Percentiles rank a stretch among this genome's conserved stretches.
Conservation (phyloP, 2,329 filamentous ascomycete species). For the Zymoseptoria pseudotritici region DNA sequence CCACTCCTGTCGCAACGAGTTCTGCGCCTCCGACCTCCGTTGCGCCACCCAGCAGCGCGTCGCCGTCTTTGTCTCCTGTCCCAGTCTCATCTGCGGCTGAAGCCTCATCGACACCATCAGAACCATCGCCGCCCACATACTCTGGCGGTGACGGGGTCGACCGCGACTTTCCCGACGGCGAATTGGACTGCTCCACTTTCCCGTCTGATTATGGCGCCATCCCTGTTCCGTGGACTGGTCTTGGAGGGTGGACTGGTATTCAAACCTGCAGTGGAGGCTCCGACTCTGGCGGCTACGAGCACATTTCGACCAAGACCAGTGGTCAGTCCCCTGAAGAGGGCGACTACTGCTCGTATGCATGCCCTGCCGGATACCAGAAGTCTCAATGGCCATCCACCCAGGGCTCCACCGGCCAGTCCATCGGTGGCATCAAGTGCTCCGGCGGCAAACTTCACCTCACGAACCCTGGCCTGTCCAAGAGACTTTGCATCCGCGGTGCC, state of each 20-base stretch:
- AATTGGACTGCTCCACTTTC: slow-evolving; percentile 64
- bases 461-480: slow-evolving; percentile 54
- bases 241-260: slow-evolving; percentile 73
- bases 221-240: slow-evolving; percentile 57
- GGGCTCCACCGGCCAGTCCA: slow-evolving; percentile 71
- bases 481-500: slow-evolving; percentile 67
- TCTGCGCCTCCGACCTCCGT: slow-evolving; percentile 3
- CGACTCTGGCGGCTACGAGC: slow-evolving; percentile 31
- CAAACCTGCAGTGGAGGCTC: slow-evolving; percentile 42
- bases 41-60: slow-evolving; percentile 21
- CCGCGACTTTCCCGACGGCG: slow-evolving; percentile 66
- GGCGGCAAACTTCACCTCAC: slow-evolving; percentile 70
- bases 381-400: slow-evolving; percentile 78
- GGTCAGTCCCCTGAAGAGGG: slow-evolving; percentile 56
- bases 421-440: slow-evolving; percentile 82
- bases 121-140: not conserved
- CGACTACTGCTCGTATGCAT: slow-evolving; percentile 84
- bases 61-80: slow-evolving; percentile 6
- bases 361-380: slow-evolving; percentile 87
- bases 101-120: not conserved
- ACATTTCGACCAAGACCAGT: slow-evolving; percentile 60
- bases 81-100: slow-evolving; percentile 9
- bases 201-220: slow-evolving; percentile 76
- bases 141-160: slow-evolving; percentile 45
- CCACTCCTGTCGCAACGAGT: slow-evolving; percentile 34